Conservation (phyloP, 106 monocot species). For the Dendrobium officinale region DNA sequence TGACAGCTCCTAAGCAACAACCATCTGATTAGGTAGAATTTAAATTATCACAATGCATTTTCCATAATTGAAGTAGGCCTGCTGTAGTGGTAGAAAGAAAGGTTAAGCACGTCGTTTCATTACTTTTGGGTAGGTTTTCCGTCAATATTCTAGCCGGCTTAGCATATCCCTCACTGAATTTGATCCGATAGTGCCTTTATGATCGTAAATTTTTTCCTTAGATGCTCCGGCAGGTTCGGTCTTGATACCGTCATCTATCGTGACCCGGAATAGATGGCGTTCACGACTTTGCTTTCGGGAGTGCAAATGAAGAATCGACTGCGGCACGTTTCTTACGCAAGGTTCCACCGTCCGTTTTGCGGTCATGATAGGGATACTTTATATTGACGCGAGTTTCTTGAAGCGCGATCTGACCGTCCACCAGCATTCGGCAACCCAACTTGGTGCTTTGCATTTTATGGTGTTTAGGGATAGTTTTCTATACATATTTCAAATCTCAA, state of each 20-base stretch:
- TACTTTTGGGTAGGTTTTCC: no score
- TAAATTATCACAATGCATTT: not conserved
- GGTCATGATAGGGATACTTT: not conserved
- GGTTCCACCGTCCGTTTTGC: not conserved
- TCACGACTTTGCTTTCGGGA: not conserved
- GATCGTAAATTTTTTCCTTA: not conserved
- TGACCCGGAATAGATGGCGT: not conserved
- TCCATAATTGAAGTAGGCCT: no score
- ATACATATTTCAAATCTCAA: no score
- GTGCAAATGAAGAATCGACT: not conserved
- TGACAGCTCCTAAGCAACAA: not conserved
- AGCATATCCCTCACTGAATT: not conserved
- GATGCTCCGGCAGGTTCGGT: not conserved
- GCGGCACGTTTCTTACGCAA: not conserved
- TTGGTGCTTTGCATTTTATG: not conserved
- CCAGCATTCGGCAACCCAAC: not conserved
- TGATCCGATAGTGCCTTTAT: not conserved
- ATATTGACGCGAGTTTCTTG: not conserved
- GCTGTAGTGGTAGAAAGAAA: no score
- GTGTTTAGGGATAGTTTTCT: not conserved
- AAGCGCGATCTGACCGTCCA: not conserved
- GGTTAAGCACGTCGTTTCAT: no score
- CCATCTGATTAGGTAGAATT: not conserved
- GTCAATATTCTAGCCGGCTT: no score
- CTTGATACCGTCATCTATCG: not conserved